Evolutionary conservation across 2,329 filamentous ascomycete species (phyloP).

Genomic region (Nigrospora sphaerica): DNA sequence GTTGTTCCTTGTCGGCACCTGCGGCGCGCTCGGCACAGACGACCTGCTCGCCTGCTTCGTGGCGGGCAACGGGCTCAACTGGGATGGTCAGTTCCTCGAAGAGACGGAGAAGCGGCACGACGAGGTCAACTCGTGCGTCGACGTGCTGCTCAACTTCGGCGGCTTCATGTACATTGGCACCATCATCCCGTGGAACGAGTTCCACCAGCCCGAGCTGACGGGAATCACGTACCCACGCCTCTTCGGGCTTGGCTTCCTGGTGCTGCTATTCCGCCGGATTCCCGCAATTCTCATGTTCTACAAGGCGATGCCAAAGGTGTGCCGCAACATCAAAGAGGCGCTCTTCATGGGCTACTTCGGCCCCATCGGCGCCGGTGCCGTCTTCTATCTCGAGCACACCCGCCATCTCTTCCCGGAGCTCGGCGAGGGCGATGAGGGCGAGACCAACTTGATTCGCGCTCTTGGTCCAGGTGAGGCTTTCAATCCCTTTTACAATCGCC

Average conservation of each 20-base stretch:
- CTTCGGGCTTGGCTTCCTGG: conserved; percentile 9
- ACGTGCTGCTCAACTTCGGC: conserved; percentile 15
- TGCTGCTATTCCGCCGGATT: conserved; percentile 13
- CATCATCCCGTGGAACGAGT: conserved; percentile 12
- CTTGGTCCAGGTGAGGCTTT: background rate
- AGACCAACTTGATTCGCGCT: conserved; percentile 8
- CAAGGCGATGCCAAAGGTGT: conserved; percentile 7
- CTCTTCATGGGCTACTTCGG: conserved; percentile 64
- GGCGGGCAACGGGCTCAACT: conserved; percentile 53
- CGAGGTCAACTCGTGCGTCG: conserved; percentile 46
- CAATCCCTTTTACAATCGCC: background rate
- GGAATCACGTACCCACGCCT: conserved; percentile 7
- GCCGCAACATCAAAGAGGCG: conserved; percentile 43
- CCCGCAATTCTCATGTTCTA: conserved; percentile 12
- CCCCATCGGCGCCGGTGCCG: conserved; percentile 68
- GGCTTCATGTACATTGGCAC: conserved; percentile 17
- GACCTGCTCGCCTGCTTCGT: conserved; percentile 55
- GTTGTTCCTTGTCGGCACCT: conserved; percentile 51
- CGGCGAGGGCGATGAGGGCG: conserved; percentile 24
- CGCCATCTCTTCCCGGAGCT: conserved; percentile 31
- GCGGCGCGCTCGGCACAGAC: conserved; percentile 49
- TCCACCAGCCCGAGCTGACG: conserved; percentile 3
- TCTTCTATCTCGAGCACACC: conserved; percentile 61
- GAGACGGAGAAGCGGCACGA: conserved; percentile 51
- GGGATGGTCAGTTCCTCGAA: conserved; percentile 50